Evolutionary conservation across 768 basidiomycete genomes (phyloP).

Genomic region (Boletus speciosus): DNA sequence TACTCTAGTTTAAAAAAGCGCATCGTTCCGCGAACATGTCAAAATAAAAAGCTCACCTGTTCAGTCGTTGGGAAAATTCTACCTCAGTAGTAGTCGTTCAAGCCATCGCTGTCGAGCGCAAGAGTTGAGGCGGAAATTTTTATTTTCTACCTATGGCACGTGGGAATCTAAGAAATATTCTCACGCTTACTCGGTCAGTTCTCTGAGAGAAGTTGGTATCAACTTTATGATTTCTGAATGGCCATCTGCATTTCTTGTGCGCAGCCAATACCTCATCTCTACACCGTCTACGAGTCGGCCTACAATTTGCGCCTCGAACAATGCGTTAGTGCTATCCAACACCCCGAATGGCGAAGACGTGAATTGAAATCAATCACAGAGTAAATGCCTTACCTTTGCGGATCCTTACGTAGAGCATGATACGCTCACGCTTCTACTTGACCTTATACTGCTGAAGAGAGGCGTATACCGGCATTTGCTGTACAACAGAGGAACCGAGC

Average conservation of each 20-base stretch:
- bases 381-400: slow-evolving; percentile 61
- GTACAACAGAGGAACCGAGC: slow-evolving; percentile 73
- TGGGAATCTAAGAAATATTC: not conserved
- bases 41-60: not conserved
- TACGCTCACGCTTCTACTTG: slow-evolving; percentile 64
- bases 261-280: slow-evolving; percentile 58
- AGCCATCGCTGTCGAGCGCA: not conserved
- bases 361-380: slow-evolving; percentile 35
- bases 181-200: not conserved
- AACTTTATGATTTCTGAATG: slow-evolving; percentile 40
- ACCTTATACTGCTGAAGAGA: slow-evolving; percentile 77
- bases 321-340: slow-evolving; percentile 53
- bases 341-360: not conserved
- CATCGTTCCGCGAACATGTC: not conserved
- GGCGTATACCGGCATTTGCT: slow-evolving; percentile 80
- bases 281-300: slow-evolving; percentile 77
- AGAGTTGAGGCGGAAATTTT: no score
- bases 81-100: not conserved
- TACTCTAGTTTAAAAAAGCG: slow-evolving; percentile 1
- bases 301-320: slow-evolving; percentile 80
- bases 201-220: no score
- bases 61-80: not conserved
- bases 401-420: slow-evolving; percentile 91
- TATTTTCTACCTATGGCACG: no score
- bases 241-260: slow-evolving; percentile 82